These are phyloP conservation scores for Entelexis sorbosivorans DNA, from an alignment of 1,139 yeast genomes.

Conservation along the genomic window DNA sequence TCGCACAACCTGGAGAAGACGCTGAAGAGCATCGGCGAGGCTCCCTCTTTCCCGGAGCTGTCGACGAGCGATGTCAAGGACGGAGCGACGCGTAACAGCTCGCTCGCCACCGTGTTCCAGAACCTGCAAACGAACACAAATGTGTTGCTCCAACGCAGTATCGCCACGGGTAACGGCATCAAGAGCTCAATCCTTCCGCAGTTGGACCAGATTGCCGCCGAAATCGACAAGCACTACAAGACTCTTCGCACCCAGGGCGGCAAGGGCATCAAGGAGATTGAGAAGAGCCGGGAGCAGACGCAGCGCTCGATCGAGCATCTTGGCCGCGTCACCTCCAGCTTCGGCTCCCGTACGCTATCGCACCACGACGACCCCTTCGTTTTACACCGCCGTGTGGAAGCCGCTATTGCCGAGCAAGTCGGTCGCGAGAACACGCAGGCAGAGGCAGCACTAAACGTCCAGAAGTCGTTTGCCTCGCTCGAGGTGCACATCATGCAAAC, in stretches of 20 bases:
- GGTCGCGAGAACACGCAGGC: constrained; percentile 38
- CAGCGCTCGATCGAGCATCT: constrained; percentile 33
- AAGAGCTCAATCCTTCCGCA: constrained; percentile 31
- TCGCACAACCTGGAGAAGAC: constrained; percentile 31
- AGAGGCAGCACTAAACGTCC: constrained; percentile 37
- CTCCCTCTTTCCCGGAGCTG: constrained; percentile 29
- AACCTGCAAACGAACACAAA: constrained; percentile 30
- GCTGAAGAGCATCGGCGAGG: constrained; percentile 28
- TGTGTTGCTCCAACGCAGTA: constrained; percentile 29
- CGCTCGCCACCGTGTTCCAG: constrained; percentile 31
- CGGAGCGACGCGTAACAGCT: not conserved
- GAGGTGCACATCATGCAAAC: constrained; percentile 38
- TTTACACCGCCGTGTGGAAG: constrained; percentile 32
- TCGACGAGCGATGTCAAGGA: not conserved
- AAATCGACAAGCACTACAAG: constrained; percentile 36
- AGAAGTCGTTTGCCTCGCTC: constrained; percentile 34
- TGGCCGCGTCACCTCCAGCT: constrained; percentile 29
- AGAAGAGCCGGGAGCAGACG: constrained; percentile 30
- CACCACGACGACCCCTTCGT: constrained; percentile 40
- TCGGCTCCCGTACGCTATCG: constrained; percentile 30
- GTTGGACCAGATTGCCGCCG: constrained; percentile 30
- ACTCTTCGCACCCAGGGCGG: constrained; percentile 31
- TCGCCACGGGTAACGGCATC: constrained; percentile 30
- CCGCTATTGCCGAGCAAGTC: constrained; percentile 36
- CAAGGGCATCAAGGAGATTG: constrained; percentile 34